Evolutionary conservation across 495 filamentous ascomycete genomes (phyloP).

Genomic region (Filosporella fistucella): DNA sequence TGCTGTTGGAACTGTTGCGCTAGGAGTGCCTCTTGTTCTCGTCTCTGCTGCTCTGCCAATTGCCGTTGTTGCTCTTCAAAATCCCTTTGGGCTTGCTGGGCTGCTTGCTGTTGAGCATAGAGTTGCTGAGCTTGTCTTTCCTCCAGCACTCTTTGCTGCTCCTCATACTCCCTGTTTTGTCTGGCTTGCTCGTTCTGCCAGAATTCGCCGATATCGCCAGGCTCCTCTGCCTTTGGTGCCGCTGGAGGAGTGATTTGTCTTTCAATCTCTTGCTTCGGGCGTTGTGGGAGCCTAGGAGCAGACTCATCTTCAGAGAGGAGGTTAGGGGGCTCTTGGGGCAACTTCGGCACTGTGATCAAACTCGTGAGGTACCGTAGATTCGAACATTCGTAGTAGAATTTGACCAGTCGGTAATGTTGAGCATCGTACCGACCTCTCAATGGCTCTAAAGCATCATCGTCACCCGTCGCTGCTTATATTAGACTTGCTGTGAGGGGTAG

Average conservation of each 20-base stretch:
- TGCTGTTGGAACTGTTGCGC: constrained; percentile 85
- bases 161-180: constrained; percentile 90
- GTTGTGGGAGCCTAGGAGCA: constrained; percentile 74
- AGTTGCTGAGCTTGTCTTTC: constrained; percentile 69
- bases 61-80: constrained; percentile 93
- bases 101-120: constrained; percentile 65
- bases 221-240: constrained; percentile 62
- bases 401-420: constrained; percentile 91
- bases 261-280: constrained; percentile 70
- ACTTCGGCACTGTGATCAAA: constrained; percentile 91
- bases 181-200: constrained; percentile 90
- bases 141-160: constrained; percentile 83
- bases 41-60: constrained; percentile 81
- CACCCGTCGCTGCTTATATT: constrained; percentile 66
- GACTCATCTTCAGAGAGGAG: constrained; percentile 80
- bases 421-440: constrained; percentile 85
- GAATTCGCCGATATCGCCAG: constrained; percentile 94
- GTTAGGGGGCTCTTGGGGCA: constrained; percentile 90
- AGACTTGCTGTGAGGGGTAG: constrained; percentile 9
- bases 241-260: constrained; percentile 63
- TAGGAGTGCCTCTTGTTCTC: constrained; percentile 85
- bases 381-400: constrained; percentile 98
- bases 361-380: constrained; percentile 95
- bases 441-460: constrained; percentile 91
- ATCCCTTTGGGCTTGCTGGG: constrained; percentile 79